Evolutionary conservation across 139 green algal species (phyloP).

Genomic region (Picochlorum sp.): DNA sequence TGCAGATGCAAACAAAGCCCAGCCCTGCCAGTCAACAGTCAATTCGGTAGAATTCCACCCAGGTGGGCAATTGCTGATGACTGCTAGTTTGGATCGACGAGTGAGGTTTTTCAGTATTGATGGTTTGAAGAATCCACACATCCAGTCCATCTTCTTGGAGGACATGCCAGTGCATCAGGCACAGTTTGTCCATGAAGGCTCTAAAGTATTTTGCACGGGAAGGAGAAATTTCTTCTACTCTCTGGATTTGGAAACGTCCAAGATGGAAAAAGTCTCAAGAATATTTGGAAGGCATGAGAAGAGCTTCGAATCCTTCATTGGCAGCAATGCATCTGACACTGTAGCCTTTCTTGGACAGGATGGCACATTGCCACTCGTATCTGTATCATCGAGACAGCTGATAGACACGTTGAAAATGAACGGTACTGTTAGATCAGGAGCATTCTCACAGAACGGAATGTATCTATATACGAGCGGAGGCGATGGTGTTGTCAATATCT

Average conservation of each 20-base stretch:
- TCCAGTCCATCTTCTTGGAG: constrained; percentile 72
- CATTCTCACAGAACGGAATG: constrained; percentile 58
- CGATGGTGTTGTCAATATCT: constrained; percentile 80
- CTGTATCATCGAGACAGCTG: constrained; percentile 50
- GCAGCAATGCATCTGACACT: constrained; percentile 30
- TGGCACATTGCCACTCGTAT: constrained; percentile 63
- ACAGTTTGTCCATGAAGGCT: constrained; percentile 58
- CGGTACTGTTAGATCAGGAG: constrained; percentile 50
- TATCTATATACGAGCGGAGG: constrained; percentile 64
- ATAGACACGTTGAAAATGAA: constrained; percentile 77
- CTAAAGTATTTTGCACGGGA: constrained; percentile 53
- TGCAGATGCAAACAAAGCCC: constrained; percentile 63
- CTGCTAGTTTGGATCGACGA: constrained; percentile 68
- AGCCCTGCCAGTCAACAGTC: constrained; percentile 40
- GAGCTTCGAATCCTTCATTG: constrained; percentile 67
- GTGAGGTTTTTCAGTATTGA: constrained; percentile 76
- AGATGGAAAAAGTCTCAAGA: constrained; percentile 51
- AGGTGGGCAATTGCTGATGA: constrained; percentile 75
- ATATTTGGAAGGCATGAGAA: constrained; percentile 36
- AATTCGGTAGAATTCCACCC: constrained; percentile 73
- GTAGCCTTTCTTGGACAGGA: constrained; percentile 77
- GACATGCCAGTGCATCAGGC: constrained; percentile 81
- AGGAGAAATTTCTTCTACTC: constrained; percentile 80
- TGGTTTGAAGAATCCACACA: constrained; percentile 53
- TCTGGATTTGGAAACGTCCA: constrained; percentile 56